Conservation (phyloP, 331 rosid species). For the Cydonia oblonga region DNA sequence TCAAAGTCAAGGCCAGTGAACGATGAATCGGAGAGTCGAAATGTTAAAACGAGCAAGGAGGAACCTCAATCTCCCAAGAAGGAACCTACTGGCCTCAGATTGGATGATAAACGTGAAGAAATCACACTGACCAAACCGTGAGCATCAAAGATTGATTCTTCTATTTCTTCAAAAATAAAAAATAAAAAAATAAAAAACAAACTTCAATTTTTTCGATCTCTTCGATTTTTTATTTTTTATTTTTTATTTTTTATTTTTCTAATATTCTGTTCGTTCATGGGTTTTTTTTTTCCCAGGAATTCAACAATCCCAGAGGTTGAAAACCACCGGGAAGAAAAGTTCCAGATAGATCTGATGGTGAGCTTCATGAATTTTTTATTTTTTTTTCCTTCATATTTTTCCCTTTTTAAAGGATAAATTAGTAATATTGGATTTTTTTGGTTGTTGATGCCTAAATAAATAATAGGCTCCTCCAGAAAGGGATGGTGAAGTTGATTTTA, state of each 20-base stretch:
- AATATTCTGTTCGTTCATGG: conserved; percentile 1
- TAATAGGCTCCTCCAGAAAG: conserved; percentile 88
- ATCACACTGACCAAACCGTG: conserved; percentile 67
- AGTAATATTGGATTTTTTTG: background rate
- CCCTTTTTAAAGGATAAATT: background rate
- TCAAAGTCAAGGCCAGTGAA: conserved; percentile 30
- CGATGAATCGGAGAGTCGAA: conserved; percentile 47
- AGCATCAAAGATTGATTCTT: conserved; percentile 27
- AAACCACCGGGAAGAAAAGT: conserved; percentile 65
- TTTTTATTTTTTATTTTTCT: background rate
- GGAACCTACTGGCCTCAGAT: conserved; percentile 41
- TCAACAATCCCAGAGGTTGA: conserved; percentile 32
- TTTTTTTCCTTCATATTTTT: background rate
- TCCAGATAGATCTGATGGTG: conserved; percentile 95
- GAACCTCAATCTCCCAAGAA: conserved; percentile 64
- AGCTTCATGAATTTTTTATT: conserved; percentile 1
- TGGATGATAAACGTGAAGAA: conserved; percentile 49
- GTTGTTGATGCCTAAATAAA: background rate
- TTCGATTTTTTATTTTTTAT: background rate
- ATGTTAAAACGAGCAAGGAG: conserved; percentile 36
- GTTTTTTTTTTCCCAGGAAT: conserved; percentile 27
- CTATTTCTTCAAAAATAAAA: background rate
- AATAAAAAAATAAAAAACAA: too few species aligned
- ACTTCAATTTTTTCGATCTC: background rate
- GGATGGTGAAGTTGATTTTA: conserved; percentile 42